These are phyloP conservation scores for Plasmodium gaboni DNA, from an alignment of 169 alveolate genomes.

Conservation along the genomic window DNA sequence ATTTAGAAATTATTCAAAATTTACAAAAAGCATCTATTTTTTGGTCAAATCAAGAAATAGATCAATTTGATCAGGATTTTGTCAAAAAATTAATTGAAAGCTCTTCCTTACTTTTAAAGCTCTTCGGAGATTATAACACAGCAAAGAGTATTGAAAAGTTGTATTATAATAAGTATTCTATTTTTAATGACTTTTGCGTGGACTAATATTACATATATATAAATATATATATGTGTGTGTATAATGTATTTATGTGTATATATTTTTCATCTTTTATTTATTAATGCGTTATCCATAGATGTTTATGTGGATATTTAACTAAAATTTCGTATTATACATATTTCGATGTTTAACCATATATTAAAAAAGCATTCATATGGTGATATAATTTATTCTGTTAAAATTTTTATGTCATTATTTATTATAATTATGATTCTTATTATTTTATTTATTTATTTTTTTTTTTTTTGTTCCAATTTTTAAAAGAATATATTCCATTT, in stretches of 20 bases:
- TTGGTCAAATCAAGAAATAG: conserved; percentile 89
- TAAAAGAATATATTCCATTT: no score
- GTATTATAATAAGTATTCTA: conserved; percentile 72
- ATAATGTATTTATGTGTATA: not conserved
- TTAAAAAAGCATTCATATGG: no score
- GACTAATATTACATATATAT: conserved; percentile 11
- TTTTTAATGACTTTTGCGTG: conserved; percentile 74
- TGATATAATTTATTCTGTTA: no score
- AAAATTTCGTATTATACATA: no score
- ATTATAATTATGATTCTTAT: no score
- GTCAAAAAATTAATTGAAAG: conserved; percentile 75
- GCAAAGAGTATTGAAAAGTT: conserved; percentile 76
- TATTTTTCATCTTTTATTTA: not conserved
- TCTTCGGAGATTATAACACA: conserved; percentile 69
- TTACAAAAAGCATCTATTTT: conserved; percentile 86
- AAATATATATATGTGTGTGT: not conserved
- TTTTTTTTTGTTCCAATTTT: no score
- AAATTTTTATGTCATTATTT: no score
- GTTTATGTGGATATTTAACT: no score
- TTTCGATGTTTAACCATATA: no score
- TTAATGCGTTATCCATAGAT: not conserved
- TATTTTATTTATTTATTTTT: no score
- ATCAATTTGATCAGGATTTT: conserved; percentile 83
- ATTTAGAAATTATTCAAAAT: conserved; percentile 68
- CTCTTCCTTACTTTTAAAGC: conserved; percentile 58